Percentiles rank a stretch among this genome's conserved stretches.
phyloP scores from a whole-genome alignment of 1,139 yeast genomes.

The Zygosaccharomyces sapae region DNA sequence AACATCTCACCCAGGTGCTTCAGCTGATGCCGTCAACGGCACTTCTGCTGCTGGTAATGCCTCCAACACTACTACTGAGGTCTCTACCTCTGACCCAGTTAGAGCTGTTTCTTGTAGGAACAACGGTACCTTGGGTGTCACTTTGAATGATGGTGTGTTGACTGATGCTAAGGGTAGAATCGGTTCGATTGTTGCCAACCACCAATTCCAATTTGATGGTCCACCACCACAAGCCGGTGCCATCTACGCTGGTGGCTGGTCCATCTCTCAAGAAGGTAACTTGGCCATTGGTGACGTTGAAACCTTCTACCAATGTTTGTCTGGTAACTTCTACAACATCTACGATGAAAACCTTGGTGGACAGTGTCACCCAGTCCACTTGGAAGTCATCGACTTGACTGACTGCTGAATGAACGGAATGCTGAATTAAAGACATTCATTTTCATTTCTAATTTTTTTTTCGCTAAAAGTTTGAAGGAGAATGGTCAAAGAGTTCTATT shows the following conservation, averaged over 20 bases:
- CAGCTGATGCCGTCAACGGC: constrained; percentile 11
- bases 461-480: background rate
- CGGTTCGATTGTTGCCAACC: constrained; percentile 81
- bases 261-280: constrained; percentile 58
- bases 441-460: background rate
- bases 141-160: constrained; percentile 51
- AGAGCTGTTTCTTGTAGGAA: constrained; percentile 45
- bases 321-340: constrained; percentile 81
- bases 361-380: constrained; percentile 64
- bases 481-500: background rate
- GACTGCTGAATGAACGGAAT: constrained; percentile 43
- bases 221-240: constrained; percentile 92
- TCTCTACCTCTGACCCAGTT: constrained; percentile 21
- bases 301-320: constrained; percentile 73
- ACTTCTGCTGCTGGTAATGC: constrained; percentile 20
- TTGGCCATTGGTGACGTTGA: constrained; percentile 66
- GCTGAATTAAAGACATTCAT: constrained; percentile 1
- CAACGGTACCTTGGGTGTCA: constrained; percentile 51
- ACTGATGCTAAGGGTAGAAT: constrained; percentile 66
- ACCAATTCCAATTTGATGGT: constrained; percentile 88
- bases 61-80: constrained; percentile 21
- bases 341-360: constrained; percentile 64
- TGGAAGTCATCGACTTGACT: constrained; percentile 61
- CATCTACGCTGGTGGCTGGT: constrained; percentile 84
- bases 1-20: constrained; percentile 8